These are phyloP conservation scores for Vaccinium myrtillus DNA, from an alignment of 148 eudicot species.

Conservation along the genomic window DNA sequence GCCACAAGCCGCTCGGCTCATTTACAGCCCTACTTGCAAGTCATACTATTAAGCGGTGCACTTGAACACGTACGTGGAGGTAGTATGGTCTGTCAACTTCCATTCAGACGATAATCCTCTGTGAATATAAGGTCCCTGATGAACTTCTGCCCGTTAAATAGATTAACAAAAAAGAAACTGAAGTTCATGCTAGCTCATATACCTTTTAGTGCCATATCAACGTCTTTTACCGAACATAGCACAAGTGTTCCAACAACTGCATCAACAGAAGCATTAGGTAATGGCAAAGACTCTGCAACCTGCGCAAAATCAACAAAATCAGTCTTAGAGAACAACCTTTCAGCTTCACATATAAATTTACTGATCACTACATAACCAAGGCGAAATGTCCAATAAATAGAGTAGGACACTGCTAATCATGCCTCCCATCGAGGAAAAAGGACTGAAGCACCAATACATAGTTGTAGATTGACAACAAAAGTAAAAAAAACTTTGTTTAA, in stretches of 20 bases:
- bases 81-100: neutral
- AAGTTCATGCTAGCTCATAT: neutral
- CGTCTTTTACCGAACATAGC: conserved; percentile 81
- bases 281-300: conserved; percentile 87
- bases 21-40: conserved; percentile 49
- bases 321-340: neutral
- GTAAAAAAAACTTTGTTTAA: neutral
- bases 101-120: neutral
- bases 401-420: neutral
- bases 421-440: neutral
- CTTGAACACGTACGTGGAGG: neutral
- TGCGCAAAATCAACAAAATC: conserved; percentile 25
- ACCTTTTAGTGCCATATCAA: conserved; percentile 62
- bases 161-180: neutral
- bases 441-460: neutral
- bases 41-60: neutral
- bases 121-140: neutral
- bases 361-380: neutral
- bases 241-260: conserved; percentile 93
- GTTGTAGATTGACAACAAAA: conserved; percentile 1
- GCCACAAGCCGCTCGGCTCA: too few species aligned
- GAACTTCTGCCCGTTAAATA: neutral
- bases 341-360: neutral
- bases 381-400: neutral
- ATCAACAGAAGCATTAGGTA: conserved; percentile 78